Conservation (phyloP, 352 stramenopile species). For the Pythium grandisporangium region DNA sequence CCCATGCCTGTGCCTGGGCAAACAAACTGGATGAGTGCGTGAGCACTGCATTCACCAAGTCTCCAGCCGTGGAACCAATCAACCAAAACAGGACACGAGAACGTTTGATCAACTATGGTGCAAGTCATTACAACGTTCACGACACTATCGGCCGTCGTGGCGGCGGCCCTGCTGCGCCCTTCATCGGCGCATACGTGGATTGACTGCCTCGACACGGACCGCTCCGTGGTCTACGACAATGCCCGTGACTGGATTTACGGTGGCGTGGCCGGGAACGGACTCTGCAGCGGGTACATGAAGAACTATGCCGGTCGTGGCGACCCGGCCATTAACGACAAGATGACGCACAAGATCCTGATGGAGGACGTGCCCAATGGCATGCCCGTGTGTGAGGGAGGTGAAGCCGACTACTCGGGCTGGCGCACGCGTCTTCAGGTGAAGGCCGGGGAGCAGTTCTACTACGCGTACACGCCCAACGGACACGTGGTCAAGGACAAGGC, state of each 20-base stretch:
- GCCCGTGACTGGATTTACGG: conserved; percentile 44
- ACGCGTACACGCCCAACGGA: conserved; percentile 52
- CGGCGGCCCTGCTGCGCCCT: conserved; percentile 3
- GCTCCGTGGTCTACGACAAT: conserved; percentile 44
- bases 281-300: conserved; percentile 55
- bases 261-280: conserved; percentile 25
- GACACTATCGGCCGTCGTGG: neutral
- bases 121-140: too few species aligned
- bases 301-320: conserved; percentile 51
- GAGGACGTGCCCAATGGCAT: conserved; percentile 19
- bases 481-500: conserved; percentile 55
- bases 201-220: conserved; percentile 59
- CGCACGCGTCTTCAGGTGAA: conserved; percentile 27
- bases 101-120: neutral
- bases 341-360: conserved; percentile 50
- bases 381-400: conserved; percentile 22
- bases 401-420: conserved; percentile 27
- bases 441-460: conserved; percentile 40
- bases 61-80: too few species aligned
- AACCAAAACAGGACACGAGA: neutral
- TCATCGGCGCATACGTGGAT: conserved; percentile 49
- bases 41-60: too few species aligned
- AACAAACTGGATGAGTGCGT: too few species aligned
- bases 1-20: too few species aligned
- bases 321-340: conserved; percentile 19